phyloP scores from a whole-genome alignment of 768 basidiomycete species.

The Dioszegia aurantiaca region DNA sequence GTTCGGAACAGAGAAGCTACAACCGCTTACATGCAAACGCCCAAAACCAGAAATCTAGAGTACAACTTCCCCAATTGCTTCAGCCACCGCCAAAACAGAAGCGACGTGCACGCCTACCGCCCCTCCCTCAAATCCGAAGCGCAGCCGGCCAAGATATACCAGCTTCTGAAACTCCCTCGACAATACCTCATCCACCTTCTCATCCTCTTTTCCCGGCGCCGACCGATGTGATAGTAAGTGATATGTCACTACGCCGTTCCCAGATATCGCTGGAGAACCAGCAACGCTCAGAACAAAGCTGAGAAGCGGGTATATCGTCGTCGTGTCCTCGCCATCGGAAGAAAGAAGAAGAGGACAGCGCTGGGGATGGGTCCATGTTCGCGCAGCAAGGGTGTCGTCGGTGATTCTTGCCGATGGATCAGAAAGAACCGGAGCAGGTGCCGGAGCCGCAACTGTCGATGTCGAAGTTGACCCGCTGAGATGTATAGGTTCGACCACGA shows the following conservation, averaged over 20 bases:
- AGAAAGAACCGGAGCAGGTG: constrained; percentile 17
- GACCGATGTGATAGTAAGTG: constrained; percentile 19
- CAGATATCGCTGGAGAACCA: background rate
- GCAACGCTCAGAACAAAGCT: constrained; percentile 13
- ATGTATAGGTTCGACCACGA: constrained; percentile 11
- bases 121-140: constrained; percentile 19
- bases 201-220: constrained; percentile 21
- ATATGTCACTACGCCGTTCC: constrained; percentile 1
- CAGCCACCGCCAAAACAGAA: constrained; percentile 9
- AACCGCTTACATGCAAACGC: too few species aligned
- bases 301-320: constrained; percentile 9
- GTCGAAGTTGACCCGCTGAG: background rate
- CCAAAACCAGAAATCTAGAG: background rate
- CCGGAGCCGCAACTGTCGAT: constrained; percentile 17
- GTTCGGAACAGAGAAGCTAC: too few species aligned
- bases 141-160: constrained; percentile 18
- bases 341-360: constrained; percentile 10
- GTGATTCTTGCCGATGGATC: constrained; percentile 29
- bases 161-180: constrained; percentile 21
- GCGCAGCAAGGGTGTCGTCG: constrained; percentile 23
- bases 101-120: constrained; percentile 22
- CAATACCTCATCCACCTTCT: constrained; percentile 15
- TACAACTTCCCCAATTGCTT: constrained; percentile 13
- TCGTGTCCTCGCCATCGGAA: background rate
- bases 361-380: constrained; percentile 1